Conservation (phyloP, 441 rosid genomes). For the Omphalea diandra region DNA sequence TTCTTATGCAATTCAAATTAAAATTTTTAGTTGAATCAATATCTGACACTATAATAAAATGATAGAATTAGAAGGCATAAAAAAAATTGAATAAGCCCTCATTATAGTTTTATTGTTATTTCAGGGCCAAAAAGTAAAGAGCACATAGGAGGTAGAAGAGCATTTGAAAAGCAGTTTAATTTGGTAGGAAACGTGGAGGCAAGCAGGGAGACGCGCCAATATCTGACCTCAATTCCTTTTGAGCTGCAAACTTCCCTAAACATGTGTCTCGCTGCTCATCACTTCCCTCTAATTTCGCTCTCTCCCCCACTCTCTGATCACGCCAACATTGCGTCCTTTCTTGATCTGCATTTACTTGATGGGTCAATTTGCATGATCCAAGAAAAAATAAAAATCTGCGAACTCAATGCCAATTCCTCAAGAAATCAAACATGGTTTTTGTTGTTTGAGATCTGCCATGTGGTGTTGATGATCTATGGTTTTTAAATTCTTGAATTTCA, state of each 20-base stretch:
- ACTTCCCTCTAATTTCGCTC: constrained; percentile 36
- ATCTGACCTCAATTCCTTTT: constrained; percentile 45
- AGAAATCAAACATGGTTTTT: background rate
- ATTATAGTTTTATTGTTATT: no score
- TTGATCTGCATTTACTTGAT: constrained; percentile 12
- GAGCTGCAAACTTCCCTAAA: constrained; percentile 47
- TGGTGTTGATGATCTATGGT: constrained; percentile 5
- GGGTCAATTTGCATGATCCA: background rate
- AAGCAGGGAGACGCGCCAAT: constrained; percentile 51
- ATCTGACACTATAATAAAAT: no score
- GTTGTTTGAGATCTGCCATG: background rate
- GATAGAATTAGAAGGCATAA: no score
- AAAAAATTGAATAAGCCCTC: background rate
- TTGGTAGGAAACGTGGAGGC: constrained; percentile 34
- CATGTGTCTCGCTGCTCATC: constrained; percentile 27
- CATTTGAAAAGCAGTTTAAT: constrained; percentile 28
- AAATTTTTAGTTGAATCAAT: no score
- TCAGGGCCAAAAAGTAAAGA: background rate
- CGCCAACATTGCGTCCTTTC: background rate
- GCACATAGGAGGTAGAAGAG: background rate
- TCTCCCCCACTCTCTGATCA: constrained; percentile 30
- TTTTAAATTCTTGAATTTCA: constrained; percentile 26
- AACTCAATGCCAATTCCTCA: background rate
- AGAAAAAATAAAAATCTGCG: background rate
- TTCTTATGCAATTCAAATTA: no score